A percentile compares a stretch with the other conserved stretches of the same genome.
These are phyloP conservation scores for Sphaerobolus stellatus DNA, from an alignment of 1,284 basidiomycete genomes.

Conservation along the genomic window DNA sequence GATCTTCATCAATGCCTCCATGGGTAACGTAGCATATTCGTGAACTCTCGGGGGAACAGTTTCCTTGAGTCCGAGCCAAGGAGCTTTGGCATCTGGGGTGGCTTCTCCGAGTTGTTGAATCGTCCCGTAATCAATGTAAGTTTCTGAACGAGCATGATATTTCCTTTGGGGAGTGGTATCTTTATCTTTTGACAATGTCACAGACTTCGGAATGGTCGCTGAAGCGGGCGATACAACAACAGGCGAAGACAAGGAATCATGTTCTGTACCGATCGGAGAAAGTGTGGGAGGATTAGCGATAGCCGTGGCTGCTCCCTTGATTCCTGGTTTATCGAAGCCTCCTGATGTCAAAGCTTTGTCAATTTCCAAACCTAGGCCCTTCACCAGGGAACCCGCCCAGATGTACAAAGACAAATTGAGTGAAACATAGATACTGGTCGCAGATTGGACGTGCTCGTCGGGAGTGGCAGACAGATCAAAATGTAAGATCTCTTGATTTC, in stretches of 20 bases:
- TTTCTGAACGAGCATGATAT: constrained; percentile 10
- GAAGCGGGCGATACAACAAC: background rate
- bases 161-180: constrained; percentile 5
- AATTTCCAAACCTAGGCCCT: constrained; percentile 12
- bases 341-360: constrained; percentile 5
- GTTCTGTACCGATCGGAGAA: background rate
- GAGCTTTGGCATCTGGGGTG: constrained; percentile 82
- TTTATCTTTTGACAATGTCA: constrained; percentile 1
- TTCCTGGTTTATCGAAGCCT: constrained; percentile 15
- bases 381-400: constrained; percentile 40
- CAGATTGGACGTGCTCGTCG: constrained; percentile 7
- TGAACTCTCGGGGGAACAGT: constrained; percentile 83
- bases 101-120: constrained; percentile 85
- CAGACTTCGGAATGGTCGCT: background rate
- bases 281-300: constrained; percentile 2
- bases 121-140: constrained; percentile 37
- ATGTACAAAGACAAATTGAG: constrained; percentile 77
- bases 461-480: constrained; percentile 57
- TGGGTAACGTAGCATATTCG: constrained; percentile 78
- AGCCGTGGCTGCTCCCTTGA: background rate
- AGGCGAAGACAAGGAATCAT: background rate
- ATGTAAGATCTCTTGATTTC: constrained; percentile 39
- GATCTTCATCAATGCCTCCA: constrained; percentile 85
- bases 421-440: constrained; percentile 75
- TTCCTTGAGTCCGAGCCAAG: constrained; percentile 78